These are phyloP conservation scores for Xylaria sp. DNA, from an alignment of 2,329 filamentous ascomycete species.

Conservation along the genomic window DNA sequence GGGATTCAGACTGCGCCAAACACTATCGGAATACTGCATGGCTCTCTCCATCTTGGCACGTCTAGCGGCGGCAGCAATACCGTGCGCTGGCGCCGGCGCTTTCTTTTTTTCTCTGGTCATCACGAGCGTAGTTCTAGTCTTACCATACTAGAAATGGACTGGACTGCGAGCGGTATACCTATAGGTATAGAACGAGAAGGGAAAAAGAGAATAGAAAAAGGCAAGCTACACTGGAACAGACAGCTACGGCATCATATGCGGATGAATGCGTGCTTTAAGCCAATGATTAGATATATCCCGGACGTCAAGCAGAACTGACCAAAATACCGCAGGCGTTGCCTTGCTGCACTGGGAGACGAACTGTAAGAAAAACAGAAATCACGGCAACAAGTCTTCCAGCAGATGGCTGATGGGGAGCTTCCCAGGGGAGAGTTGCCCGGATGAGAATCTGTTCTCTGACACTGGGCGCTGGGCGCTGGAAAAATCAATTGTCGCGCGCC, in stretches of 20 bases:
- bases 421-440: background rate
- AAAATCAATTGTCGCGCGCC: conserved; percentile 20
- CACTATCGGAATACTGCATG: conserved; percentile 33
- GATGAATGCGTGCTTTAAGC: conserved; percentile 33
- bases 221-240: conserved; percentile 33
- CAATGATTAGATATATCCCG: conserved; percentile 25
- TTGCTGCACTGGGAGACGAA: conserved; percentile 26
- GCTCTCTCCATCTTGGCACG: conserved; percentile 41
- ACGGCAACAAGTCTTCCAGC: conserved; percentile 24
- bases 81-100: conserved; percentile 36
- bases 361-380: conserved; percentile 27
- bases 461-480: conserved; percentile 11
- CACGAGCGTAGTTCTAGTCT: conserved; percentile 39
- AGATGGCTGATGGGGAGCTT: conserved; percentile 11
- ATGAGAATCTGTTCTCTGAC: background rate
- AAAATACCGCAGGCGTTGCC: conserved; percentile 25
- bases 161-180: conserved; percentile 29
- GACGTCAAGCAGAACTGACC: conserved; percentile 24
- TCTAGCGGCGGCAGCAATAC: conserved; percentile 34
- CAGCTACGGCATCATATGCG: conserved; percentile 37
- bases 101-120: conserved; percentile 44
- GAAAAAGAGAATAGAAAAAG: conserved; percentile 18
- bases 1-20: conserved; percentile 41
- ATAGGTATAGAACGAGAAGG: conserved; percentile 27
- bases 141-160: conserved; percentile 40